Evolutionary conservation across 2,329 filamentous ascomycete species (phyloP).

Genomic region (Colletotrichum paranaense): DNA sequence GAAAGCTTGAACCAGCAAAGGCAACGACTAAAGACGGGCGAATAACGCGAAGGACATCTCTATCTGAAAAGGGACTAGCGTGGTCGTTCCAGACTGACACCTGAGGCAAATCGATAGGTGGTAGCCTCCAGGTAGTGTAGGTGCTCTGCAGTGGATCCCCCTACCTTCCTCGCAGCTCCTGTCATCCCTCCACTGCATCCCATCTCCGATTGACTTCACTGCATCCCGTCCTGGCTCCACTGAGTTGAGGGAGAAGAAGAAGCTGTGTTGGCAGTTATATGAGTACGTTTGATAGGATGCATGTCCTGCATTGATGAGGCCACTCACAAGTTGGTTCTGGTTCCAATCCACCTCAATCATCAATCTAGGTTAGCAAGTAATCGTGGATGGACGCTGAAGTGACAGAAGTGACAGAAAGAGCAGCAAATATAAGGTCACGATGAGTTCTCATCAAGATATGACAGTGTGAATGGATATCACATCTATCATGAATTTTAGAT

Average conservation of each 20-base stretch:
- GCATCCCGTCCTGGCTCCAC: background rate
- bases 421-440: background rate
- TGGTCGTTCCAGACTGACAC: background rate
- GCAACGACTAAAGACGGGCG: background rate
- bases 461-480: background rate
- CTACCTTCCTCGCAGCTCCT: background rate
- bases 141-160: background rate
- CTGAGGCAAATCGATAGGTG: background rate
- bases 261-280: background rate
- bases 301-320: background rate
- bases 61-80: slow-evolving; percentile 1
- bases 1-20: background rate
- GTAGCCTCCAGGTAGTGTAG: background rate
- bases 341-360: background rate
- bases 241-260: background rate
- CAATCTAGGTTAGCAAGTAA: background rate
- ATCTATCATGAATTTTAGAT: background rate
- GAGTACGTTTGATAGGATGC: background rate
- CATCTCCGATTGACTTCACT: background rate
- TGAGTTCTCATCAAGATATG: background rate
- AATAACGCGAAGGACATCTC: slow-evolving; percentile 5
- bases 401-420: background rate
- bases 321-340: background rate
- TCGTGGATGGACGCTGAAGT: background rate
- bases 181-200: background rate